phyloP scores from a whole-genome alignment of 805 yeast genomes.

The Metschnikowia dekortorum region DNA sequence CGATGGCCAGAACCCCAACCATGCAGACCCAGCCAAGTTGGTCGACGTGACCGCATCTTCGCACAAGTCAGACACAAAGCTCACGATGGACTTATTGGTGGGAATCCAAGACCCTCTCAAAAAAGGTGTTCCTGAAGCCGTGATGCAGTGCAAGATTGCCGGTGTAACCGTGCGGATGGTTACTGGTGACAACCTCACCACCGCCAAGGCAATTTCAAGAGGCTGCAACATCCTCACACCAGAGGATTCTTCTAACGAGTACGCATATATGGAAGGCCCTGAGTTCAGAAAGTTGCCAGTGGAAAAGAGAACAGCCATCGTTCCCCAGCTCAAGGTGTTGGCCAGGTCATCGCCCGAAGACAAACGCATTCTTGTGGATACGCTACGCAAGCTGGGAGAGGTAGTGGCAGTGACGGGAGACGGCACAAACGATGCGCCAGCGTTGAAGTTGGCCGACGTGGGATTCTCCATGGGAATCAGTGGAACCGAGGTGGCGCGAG shows the following conservation, averaged over 20 bases:
- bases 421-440: slow-evolving; percentile 99
- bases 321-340: slow-evolving; percentile 75
- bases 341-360: slow-evolving; percentile 98
- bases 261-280: slow-evolving; percentile 90
- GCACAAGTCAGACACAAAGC: slow-evolving; percentile 20
- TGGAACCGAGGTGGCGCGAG: slow-evolving; percentile 98
- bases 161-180: slow-evolving; percentile 97
- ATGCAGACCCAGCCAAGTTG: slow-evolving; percentile 40
- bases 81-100: slow-evolving; percentile 53
- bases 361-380: slow-evolving; percentile 79
- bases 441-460: slow-evolving; percentile 92
- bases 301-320: slow-evolving; percentile 51
- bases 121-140: slow-evolving; percentile 86
- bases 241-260: slow-evolving; percentile 48
- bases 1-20: slow-evolving; percentile 23
- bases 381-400: slow-evolving; percentile 74
- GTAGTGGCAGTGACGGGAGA: slow-evolving; percentile 99
- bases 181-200: slow-evolving; percentile 90
- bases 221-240: slow-evolving; percentile 73
- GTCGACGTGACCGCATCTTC: slow-evolving; percentile 21
- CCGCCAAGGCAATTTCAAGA: slow-evolving; percentile 87
- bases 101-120: slow-evolving; percentile 96
- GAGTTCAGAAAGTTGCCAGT: slow-evolving; percentile 64
- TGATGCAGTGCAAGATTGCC: slow-evolving; percentile 76
- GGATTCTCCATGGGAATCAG: slow-evolving; percentile 99